phyloP scores from a whole-genome alignment of 2,329 filamentous ascomycete genomes.

The Penicillium sp. region DNA sequence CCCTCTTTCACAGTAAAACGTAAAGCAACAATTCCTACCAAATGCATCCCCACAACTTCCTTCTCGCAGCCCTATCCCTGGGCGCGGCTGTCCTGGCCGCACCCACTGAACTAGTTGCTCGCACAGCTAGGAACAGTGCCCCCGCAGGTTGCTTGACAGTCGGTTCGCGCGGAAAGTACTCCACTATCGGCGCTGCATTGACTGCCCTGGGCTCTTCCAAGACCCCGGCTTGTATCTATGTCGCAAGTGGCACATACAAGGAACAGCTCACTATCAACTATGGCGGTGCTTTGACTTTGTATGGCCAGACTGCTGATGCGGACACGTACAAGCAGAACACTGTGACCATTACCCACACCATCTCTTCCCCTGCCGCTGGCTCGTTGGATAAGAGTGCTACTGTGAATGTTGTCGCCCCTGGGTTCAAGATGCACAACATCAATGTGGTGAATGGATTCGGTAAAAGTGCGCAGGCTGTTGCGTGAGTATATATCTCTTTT shows the following conservation, averaged over 20 bases:
- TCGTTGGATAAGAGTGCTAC: conserved; percentile 34
- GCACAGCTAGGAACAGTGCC: conserved; percentile 19
- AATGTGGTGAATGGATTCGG: conserved; percentile 40
- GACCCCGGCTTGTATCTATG: conserved; percentile 34
- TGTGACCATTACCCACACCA: conserved; percentile 35
- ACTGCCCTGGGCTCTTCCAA: conserved; percentile 26
- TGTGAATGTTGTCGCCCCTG: conserved; percentile 29
- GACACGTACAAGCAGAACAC: conserved; percentile 32
- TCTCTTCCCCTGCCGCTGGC: conserved; percentile 33
- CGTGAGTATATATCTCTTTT: conserved; percentile 20
- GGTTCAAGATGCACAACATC: conserved; percentile 39
- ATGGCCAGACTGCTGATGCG: conserved; percentile 34
- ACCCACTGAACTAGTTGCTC: conserved; percentile 10
- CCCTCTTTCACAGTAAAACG: not conserved
- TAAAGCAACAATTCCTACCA: not conserved
- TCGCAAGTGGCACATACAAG: conserved; percentile 34
- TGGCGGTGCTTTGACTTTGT: conserved; percentile 31
- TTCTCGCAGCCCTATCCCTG: conserved; percentile 14
- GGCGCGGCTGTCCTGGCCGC: conserved; percentile 3
- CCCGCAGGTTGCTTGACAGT: conserved; percentile 30
- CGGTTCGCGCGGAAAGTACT: conserved; percentile 22
- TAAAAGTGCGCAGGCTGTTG: conserved; percentile 36
- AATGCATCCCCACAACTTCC: conserved; percentile 11
- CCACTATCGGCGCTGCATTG: conserved; percentile 29
- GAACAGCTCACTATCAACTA: conserved; percentile 36